Evolutionary conservation across 305 asterid genomes (phyloP), one percentile per base, ranked within the genome.

Genomic region (Fraxinus platypoda): DNA sequence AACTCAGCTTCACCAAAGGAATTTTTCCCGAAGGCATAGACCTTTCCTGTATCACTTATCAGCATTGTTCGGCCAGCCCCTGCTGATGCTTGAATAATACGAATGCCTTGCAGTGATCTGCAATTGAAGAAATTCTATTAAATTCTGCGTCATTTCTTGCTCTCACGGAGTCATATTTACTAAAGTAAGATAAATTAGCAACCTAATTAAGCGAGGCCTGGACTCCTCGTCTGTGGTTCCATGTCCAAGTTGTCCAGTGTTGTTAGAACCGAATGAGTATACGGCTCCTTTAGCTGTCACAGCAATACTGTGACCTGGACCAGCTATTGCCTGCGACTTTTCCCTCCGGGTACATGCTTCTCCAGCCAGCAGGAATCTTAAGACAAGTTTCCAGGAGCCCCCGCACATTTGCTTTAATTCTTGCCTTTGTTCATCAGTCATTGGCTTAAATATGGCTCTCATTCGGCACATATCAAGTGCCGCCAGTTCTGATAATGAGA

Each of bases 401-500:
- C 99, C 98, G 59, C 98, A 94, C 78, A 80, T 88, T 82, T 82
- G 88, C 90, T 93, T 96, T 88, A 96, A 82, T 59, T 83, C 83
- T 85, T 89, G 88, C 4, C 85, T 85, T 81, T 93, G 87, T 71
- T 89, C 93, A 25, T 82, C 72, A 1, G 89, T 90, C 98, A 94
- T 90, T n/a, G 97, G 94, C 88, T 91, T 92, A 87, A 96, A 96
- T 75, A 94, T 87, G 80, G 97, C 95, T 81, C 99, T 94, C 85
- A 90, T 88, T 77, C 85, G 94, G 89, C 99, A 96, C 99, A 96
- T 91, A 83, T 96, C 98, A 15, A 94, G 94, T 77, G 98, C 98
- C 0, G 99, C 99, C 38, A 96, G 97, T 95, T 96, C 99, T 0
- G 98, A 91, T 80, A 96, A 75, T 2, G 97, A 96, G 85, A 96